Base-by-base conservation (phyloP, 2,329 filamentous ascomycete genomes). In the Beauveria caledonica region DNA sequence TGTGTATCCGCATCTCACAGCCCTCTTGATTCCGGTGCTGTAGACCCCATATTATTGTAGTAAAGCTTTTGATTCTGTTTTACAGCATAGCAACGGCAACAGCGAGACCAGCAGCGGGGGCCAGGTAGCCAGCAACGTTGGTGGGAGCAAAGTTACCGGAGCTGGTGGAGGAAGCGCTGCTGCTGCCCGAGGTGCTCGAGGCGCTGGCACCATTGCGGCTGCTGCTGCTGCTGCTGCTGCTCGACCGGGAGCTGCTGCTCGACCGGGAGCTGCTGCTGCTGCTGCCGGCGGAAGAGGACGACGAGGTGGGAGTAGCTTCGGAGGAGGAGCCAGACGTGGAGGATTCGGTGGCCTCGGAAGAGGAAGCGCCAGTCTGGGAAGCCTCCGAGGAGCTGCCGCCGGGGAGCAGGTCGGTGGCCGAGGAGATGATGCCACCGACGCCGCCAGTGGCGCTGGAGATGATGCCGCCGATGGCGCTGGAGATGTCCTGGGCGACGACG, bases 51-150 rank as follows among this genome's bases (percentile, higher is more conserved):
- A 39, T 60, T 60, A 54, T 40, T 54, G 10, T 54, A 49, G 3
- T 27, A 39, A 36, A 19, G 17, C 46, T 61, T 50, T 8, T 17
- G 1, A 25, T 13, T 6, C 39, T 36, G 19, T 3, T 39, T 57
- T 60, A 62, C 36, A 62, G 52, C 61, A 62, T 23, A 19, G 61
- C 61, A 48, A 62, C 46, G 23, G 57, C 61, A 23, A 51, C 61
- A 10, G 61, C 61, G 29, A 60, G n/a, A 48, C 56, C 61, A 19
- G 52, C 57, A 36, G 58, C 57, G 6, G 61, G 61, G 5, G 52
- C 61, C n/a, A 60, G 27, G 52, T 62, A 62, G 19, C 51, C 40
- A 29, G 50, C 57, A 7, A 27, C 57, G 46, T 50, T 55, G 51
- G 57, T 55, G 15, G 61, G 44, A 3, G 61, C 56, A 17, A 56